phyloP scores from a whole-genome alignment of 2,329 filamentous ascomycete species.

The Alternaria arbusti region DNA sequence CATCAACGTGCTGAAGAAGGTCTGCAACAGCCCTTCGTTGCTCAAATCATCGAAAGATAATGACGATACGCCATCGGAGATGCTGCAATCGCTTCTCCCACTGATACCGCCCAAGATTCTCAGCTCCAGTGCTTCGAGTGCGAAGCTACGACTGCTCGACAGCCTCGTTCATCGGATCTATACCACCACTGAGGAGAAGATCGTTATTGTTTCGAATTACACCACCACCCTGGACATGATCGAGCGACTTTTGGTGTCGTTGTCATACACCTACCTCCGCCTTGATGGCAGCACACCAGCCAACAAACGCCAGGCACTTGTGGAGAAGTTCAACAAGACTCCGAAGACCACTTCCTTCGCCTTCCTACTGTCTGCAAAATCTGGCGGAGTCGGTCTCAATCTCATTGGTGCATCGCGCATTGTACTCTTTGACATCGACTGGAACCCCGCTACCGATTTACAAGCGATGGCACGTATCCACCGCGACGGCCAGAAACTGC shows the following conservation, averaged over 20 bases:
- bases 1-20: constrained; percentile 75
- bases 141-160: constrained; percentile 72
- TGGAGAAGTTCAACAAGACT: constrained; percentile 72
- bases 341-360: constrained; percentile 65
- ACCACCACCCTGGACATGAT: constrained; percentile 74
- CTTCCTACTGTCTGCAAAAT: constrained; percentile 75
- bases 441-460: constrained; percentile 76
- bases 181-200: constrained; percentile 69
- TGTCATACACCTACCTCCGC: constrained; percentile 68
- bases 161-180: constrained; percentile 67
- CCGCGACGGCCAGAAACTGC: constrained; percentile 71
- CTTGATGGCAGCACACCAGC: constrained; percentile 72
- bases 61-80: constrained; percentile 57
- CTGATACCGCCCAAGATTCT: constrained; percentile 63
- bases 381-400: constrained; percentile 73
- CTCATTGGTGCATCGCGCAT: constrained; percentile 73
- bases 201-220: constrained; percentile 79
- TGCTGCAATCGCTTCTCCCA: constrained; percentile 52
- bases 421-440: constrained; percentile 75
- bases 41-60: constrained; percentile 60
- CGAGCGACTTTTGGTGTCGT: constrained; percentile 64
- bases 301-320: constrained; percentile 69
- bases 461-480: constrained; percentile 79
- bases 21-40: constrained; percentile 73
- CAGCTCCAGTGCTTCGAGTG: constrained; percentile 64